Base-by-base conservation (phyloP, 495 filamentous ascomycete genomes). In the Aspergillus sparsus region DNA sequence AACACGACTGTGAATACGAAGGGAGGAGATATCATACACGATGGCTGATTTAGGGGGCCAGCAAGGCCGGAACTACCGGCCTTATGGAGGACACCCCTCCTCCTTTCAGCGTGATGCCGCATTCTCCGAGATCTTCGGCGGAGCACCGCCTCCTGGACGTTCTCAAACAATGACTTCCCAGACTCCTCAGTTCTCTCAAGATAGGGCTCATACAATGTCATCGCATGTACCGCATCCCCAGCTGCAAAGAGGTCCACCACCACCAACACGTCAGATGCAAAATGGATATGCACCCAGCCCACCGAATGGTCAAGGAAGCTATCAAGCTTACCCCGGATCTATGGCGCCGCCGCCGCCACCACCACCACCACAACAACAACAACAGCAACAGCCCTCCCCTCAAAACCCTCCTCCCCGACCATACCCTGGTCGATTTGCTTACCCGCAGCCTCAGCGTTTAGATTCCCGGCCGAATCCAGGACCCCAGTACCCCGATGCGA, bases 71-170 rank as follows among this genome's bases (percentile, higher is more conserved):
- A 81, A 85, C 65, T 85, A 87, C 76, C 79, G 81, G 68, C 82
- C 83, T 61, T 89, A 90, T 73, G 88, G 44, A 10, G 44, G 85
- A 61, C 82, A 86, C 69, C 75, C 89, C 36, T 85, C 88, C 51
- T 83, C 84, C 69, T 81, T 83, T 66, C 90, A 95, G 74, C 87
- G 94, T 76, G 93, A 98, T 83, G 92, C 90, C 67, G 94, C 93
- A 36, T 98, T 95, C 74, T 90, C 89, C 56, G 91, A 92, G 76
- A 99, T 99, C 66, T 99, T 99, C 68, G 94, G 94, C 62, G 85
- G 86, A 68, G 84, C 89, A 51, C 91, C 90, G 49, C 91, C 89
- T 39, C 90, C 90, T 47, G 93, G 94, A 53, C 87, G 91, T 63
- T 92, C 92, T 47, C 91, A 92, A 59, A 92, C 89, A 6, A 92